A percentile compares a stretch with the other conserved stretches of the same genome.
These are phyloP conservation scores for Xylariomycetidae sp. DNA, from an alignment of 2,329 filamentous ascomycete species.

Conservation along the genomic window DNA sequence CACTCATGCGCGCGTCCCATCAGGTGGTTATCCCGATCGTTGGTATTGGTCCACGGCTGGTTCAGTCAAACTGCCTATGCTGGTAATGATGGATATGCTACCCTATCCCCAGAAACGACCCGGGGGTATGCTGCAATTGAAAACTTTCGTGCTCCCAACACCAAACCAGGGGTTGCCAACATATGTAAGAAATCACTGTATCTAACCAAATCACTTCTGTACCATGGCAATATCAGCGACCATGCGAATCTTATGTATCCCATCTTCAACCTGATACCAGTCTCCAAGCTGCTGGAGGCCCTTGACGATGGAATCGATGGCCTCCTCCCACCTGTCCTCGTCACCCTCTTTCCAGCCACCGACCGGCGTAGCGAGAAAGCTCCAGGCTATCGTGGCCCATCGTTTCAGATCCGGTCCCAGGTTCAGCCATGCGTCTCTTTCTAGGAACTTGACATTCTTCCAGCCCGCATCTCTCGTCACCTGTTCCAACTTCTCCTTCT, in stretches of 20 bases:
- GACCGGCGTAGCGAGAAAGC: conserved; percentile 6
- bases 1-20: too few relatives aligned
- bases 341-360: conserved; percentile 7
- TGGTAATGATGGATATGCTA: too few relatives aligned
- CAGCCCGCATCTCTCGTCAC: conserved; percentile 3
- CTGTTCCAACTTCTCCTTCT: conserved; percentile 4
- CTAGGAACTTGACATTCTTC: conserved; percentile 4
- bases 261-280: conserved; percentile 3
- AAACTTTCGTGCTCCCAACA: too few relatives aligned
- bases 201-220: too few relatives aligned
- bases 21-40: too few relatives aligned
- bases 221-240: conserved; percentile 1
- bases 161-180: too few relatives aligned
- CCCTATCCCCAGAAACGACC: too few relatives aligned
- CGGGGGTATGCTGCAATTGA: too few relatives aligned
- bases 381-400: conserved; percentile 10
- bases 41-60: too few relatives aligned
- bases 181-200: too few relatives aligned
- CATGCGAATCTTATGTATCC: conserved; percentile 4
- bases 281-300: neutral
- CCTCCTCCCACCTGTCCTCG: conserved; percentile 8
- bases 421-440: conserved; percentile 6
- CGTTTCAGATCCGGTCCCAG: conserved; percentile 4
- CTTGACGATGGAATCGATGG: conserved; percentile 1
- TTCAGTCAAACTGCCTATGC: too few relatives aligned